Evolutionary conservation across 148 eudicot genomes (phyloP), one percentile per base, ranked within the genome.

Genomic region (Rhododendron henanense): DNA sequence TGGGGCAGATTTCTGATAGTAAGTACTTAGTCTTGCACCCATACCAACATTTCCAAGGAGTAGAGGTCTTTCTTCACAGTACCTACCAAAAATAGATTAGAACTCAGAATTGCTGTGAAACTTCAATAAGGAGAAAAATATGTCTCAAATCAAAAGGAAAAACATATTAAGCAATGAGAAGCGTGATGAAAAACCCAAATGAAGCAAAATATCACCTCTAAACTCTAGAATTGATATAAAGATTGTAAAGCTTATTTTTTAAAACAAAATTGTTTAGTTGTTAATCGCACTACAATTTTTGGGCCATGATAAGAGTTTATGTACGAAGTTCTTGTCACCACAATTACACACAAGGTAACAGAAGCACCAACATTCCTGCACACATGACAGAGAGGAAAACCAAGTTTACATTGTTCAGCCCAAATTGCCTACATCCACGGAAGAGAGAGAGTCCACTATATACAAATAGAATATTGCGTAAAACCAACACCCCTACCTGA

Each of bases 1-100:
- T 33, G 95, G 90, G 41, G 94, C 83, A 77, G 94, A 89, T 89
- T 97, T 97, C 87, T 95, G 99, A 90, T 97, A 97, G 90, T 95
- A 95, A 81, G 98, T 94, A 89, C 97, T 95, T 51, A 97, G 88
- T 89, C 98, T 93, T 74, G 99, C 99, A 88, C 99, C 98, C 99
- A 97, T 97, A 82, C 99, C 99, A 83, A 86, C 88, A 88, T 97
- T 97, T 71, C 99, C 98, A 83, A 97, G 89, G 75, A 97, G 93
- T 77, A 94, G 89, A 90, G 99, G 99, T 87, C 99, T 94, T 92
- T 95, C 99, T 88, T 97, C 99, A 88, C 96, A 97, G 78, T 97
- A 97, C 91, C 99, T 97, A 89, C 90, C 89, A 83, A 88, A 31
- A 78, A 51, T n/a, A 37, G 19, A 57, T 57, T 45, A 37, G 76